These are phyloP conservation scores for Lolium perenne DNA, from an alignment of 176 grass and related monocot species.

Conservation along the genomic window DNA sequence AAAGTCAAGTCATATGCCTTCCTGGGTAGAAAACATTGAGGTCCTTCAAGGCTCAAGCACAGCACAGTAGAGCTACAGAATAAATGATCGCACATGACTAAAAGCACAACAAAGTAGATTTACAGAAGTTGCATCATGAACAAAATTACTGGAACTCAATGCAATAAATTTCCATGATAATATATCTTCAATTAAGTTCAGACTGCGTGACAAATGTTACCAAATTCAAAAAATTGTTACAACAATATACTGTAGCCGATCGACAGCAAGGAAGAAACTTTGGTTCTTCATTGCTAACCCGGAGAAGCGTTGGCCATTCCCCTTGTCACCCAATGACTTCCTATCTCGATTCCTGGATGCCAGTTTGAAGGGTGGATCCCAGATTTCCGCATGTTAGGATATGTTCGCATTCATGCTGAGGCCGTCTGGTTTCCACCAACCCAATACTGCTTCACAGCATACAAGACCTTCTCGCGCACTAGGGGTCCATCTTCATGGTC, in stretches of 20 bases:
- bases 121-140: neutral
- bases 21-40: neutral
- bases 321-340: neutral
- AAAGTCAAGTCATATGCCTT: neutral
- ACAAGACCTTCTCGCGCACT: constrained; percentile 68
- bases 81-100: no score
- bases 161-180: neutral
- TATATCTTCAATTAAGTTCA: constrained; percentile 30
- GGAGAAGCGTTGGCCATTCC: neutral
- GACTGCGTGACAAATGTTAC: constrained; percentile 10
- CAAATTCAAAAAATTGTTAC: constrained; percentile 47
- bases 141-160: neutral
- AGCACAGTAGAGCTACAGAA: neutral
- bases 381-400: constrained; percentile 27
- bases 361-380: constrained; percentile 26
- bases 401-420: constrained; percentile 43
- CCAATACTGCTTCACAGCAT: constrained; percentile 84
- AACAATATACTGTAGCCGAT: constrained; percentile 18
- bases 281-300: constrained; percentile 5
- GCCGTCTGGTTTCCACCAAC: constrained; percentile 74
- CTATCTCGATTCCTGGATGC: constrained; percentile 12
- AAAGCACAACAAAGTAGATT: neutral
- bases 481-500: constrained; percentile 78
- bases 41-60: neutral
- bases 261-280: constrained; percentile 32